Base-by-base conservation (phyloP, 495 filamentous ascomycete species). In the Aspergillus avenaceus region DNA sequence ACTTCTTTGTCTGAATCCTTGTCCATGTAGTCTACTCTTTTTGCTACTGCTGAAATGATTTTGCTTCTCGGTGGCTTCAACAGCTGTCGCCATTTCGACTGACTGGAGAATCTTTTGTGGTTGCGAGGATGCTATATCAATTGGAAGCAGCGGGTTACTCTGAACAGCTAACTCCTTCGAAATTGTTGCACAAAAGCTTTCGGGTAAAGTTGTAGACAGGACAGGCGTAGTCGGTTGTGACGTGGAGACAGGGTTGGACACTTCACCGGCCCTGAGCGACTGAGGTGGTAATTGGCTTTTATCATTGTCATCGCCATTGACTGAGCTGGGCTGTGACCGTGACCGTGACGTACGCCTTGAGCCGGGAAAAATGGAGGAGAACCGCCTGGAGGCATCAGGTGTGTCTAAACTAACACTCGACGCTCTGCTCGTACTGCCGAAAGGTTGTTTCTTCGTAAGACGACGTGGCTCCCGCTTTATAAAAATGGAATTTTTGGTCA, bases 401-500 rank as follows among this genome's bases (percentile, higher is more conserved):
- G 62, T 56, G 9, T 63, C 62, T 16, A 53, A 54, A 43, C 57
- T 61, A 16, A 57, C 59, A 45, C 70, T 71, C n/a, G 68, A 69
- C 12, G 59, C 59, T 41, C 70, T 62, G 12, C 55, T 64, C 13
- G 64, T 64, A 50, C 52, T 70, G 25, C 52, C 46, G 5, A 65
- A 34, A 0, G 68, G 66, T 27, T 69, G 64, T 37, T 71, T 73
- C 50, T 71, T 73, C n/a, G 61, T 64, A 19, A 73, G 54, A 31
- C 68, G 66, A 16, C 63, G 66, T 26, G 63, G 52, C 16, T 54
- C 54, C 28, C 64, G 57, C 28, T 61, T 65, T 31, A 53, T 46
- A 6, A 52, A 31, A 16, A 52, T 52, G 8, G 46, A 19, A 34
- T 66, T 59, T 29, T 50, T 41, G 24, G 45, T 50, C 11, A 50